Percentiles rank a stretch among this genome's conserved stretches.
These are phyloP conservation scores for Rhexocercosporidium sp. DNA, from an alignment of 2,329 filamentous ascomycete genomes.

Conservation along the genomic window DNA sequence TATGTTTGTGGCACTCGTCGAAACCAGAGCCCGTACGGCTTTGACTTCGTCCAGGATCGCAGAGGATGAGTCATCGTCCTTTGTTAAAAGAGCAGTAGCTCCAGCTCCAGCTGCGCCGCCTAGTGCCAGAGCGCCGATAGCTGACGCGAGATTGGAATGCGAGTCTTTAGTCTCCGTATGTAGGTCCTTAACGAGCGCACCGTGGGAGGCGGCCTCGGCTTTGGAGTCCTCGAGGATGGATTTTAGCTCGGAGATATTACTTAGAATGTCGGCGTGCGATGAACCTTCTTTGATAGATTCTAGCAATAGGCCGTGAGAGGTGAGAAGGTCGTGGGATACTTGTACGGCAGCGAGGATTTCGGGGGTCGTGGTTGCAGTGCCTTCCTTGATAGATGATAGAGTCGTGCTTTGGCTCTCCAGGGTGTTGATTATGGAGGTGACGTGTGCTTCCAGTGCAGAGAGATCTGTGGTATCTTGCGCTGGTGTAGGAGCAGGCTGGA, in stretches of 20 bases:
- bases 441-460: constrained; percentile 26
- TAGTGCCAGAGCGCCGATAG: constrained; percentile 32
- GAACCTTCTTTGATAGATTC: constrained; percentile 26
- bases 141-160: constrained; percentile 31
- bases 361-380: constrained; percentile 2
- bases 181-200: constrained; percentile 32
- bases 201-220: constrained; percentile 28
- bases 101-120: constrained; percentile 34
- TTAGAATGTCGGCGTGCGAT: constrained; percentile 29
- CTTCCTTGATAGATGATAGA: constrained; percentile 28
- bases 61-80: constrained; percentile 17
- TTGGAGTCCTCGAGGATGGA: constrained; percentile 34
- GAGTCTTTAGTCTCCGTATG: constrained; percentile 33
- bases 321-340: constrained; percentile 16
- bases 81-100: constrained; percentile 16
- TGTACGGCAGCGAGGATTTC: constrained; percentile 22
- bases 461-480: constrained; percentile 18
- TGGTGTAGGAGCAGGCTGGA: constrained; percentile 9
- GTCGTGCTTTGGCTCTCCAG: constrained; percentile 29
- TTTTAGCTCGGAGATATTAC: constrained; percentile 34
- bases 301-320: constrained; percentile 31
- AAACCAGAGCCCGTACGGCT: constrained; percentile 27
- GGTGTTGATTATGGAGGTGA: constrained; percentile 29
- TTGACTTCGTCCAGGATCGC: constrained; percentile 34
- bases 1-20: constrained; percentile 26